A percentile compares a stretch with the other conserved stretches of the same genome.
phyloP scores from a whole-genome alignment of 441 rosid genomes.

The Populus hybrid region DNA sequence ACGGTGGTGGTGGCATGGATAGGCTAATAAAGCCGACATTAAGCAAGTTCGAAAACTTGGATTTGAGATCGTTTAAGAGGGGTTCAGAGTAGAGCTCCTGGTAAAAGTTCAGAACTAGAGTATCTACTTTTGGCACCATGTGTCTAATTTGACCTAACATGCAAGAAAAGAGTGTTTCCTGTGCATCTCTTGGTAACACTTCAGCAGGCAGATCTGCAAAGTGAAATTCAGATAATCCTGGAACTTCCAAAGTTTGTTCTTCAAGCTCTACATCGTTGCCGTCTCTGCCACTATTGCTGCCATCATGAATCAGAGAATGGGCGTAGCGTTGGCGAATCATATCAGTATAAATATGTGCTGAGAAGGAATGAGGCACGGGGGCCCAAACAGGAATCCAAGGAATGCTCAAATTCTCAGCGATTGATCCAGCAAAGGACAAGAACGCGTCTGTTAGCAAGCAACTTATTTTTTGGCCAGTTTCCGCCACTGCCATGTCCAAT shows the following conservation, averaged over 20 bases:
- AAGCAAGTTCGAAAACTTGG: slow-evolving; percentile 23
- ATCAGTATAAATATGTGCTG: slow-evolving; percentile 43
- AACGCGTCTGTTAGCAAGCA: slow-evolving; percentile 37
- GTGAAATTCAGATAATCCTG: slow-evolving; percentile 22
- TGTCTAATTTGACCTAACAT: slow-evolving; percentile 20
- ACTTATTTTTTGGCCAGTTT: slow-evolving; percentile 20
- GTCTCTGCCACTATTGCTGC: neutral
- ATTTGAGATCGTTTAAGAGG: slow-evolving; percentile 24
- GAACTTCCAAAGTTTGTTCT: slow-evolving; percentile 16
- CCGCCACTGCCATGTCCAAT: slow-evolving; percentile 17
- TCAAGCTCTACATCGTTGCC: neutral
- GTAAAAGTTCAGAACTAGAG: slow-evolving; percentile 25
- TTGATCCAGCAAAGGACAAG: slow-evolving; percentile 39
- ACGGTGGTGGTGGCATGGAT: neutral
- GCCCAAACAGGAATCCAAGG: slow-evolving; percentile 50
- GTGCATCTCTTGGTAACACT: slow-evolving; percentile 3
- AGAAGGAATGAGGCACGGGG: slow-evolving; percentile 35
- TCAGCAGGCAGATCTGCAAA: slow-evolving; percentile 30
- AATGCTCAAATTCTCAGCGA: slow-evolving; percentile 33
- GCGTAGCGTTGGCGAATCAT: slow-evolving; percentile 14
- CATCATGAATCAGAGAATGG: neutral
- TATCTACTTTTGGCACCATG: slow-evolving; percentile 24
- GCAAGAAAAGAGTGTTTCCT: slow-evolving; percentile 17
- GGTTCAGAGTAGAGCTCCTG: slow-evolving; percentile 26
- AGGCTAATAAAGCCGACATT: slow-evolving; percentile 32